Evolutionary conservation across 495 filamentous ascomycete genomes (phyloP), one percentile per base, ranked within the genome.

Genomic region (Saxispiralis lemnorum): DNA sequence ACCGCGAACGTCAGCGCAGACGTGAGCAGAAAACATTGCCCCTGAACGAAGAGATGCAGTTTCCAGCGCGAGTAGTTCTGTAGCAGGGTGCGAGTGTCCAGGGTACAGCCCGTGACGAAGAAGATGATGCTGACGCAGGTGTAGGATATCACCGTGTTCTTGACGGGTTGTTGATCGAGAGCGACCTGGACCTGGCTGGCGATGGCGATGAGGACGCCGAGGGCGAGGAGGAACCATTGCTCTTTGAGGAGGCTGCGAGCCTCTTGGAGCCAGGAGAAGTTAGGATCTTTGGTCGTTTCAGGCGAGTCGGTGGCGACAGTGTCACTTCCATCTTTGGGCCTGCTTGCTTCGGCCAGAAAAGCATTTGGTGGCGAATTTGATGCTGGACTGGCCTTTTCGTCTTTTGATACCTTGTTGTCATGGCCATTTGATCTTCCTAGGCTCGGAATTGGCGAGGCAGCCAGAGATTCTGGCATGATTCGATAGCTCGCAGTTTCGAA

Each of bases 161-260:
- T 67, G 19, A 45, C 36, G 6, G 56, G 38, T 43, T 66, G 64
- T 9, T 57, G 49, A 0, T 52, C 30, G 2, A 13, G 15, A 0
- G 63, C 59, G 2, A 65, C 61, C 45, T 66, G 64, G 6, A 60
- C 56, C 36, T 65, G 62, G 41, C 56, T 62, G 16, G 64, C 55
- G 17, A 67, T 52, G 14, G 52, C 44, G 31, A 67, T 60, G 18
- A 64, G 39, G 38, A 53, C 33, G 20, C 43, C 53, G 37, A 60
- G 51, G 16, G 46, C 44, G 43, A 57, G 31, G 18, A 59, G 44
- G 38, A 59, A 59, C 56, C 55, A 59, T 46, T 59, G 54, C 38
- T 55, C 55, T 45, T 19, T 20, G 32, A 53, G 5, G 31, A 49
- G 17, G 18, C 12, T 7, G 24, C 31, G 40, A 19, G 7, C 11